A percentile compares a stretch with the other conserved stretches of the same genome.
Conservation (phyloP, 371 early-diverging fungal genomes). For the Conidiobolus incongruus region DNA sequence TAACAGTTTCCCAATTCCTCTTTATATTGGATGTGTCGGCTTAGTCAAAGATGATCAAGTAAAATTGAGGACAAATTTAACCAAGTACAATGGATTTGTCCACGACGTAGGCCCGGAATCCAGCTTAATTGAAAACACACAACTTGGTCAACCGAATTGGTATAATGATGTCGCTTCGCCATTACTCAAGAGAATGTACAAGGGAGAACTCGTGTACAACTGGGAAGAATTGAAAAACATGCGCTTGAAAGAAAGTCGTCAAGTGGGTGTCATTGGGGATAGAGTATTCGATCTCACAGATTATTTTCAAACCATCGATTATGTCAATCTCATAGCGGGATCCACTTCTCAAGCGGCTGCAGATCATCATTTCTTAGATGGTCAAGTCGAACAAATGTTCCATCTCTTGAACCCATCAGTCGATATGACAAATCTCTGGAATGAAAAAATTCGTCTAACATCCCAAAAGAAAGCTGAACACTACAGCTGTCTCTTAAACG, state of each 20-base stretch:
- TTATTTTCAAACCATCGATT: conserved; percentile 14
- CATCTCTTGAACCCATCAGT: conserved; percentile 21
- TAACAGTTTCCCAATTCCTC: conserved; percentile 36
- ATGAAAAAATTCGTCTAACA: conserved; percentile 13
- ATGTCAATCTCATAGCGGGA: conserved; percentile 6
- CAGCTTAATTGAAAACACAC: background rate
- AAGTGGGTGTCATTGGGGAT: conserved; percentile 33
- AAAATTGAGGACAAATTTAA: conserved; percentile 8
- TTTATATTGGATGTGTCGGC: conserved; percentile 25
- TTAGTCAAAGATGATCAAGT: conserved; percentile 11
- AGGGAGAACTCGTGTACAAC: conserved; percentile 34
- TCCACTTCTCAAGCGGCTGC: conserved; percentile 6
- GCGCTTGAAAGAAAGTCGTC: conserved; percentile 16
- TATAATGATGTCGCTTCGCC: conserved; percentile 8
- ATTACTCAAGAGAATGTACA: conserved; percentile 17
- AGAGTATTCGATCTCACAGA: conserved; percentile 31
- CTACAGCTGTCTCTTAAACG: conserved; percentile 41
- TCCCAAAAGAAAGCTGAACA: conserved; percentile 8
- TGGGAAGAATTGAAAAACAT: conserved; percentile 17
- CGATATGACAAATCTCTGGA: conserved; percentile 37
- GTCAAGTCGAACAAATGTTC: conserved; percentile 30
- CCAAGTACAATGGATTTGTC: conserved; percentile 16
- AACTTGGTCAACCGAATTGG: conserved; percentile 3
- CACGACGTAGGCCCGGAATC: conserved; percentile 7
- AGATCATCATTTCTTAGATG: conserved; percentile 16